phyloP scores from a whole-genome alignment of 768 basidiomycete genomes.

The Phanerochaete sordida region DNA sequence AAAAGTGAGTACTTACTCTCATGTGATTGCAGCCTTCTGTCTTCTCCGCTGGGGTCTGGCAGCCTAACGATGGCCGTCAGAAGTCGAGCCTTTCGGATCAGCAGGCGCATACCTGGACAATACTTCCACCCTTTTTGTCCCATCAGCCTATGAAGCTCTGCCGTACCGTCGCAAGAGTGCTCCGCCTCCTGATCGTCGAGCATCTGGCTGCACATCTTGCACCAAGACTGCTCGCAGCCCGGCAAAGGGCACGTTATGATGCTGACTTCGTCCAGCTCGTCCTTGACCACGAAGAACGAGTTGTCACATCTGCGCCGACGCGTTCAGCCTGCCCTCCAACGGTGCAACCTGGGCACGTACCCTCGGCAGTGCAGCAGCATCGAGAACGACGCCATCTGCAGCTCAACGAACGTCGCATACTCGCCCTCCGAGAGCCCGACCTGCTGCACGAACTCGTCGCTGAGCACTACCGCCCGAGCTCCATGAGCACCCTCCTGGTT shows the following conservation, averaged over 20 bases:
- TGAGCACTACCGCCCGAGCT: constrained; percentile 34
- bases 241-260: constrained; percentile 48
- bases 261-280: constrained; percentile 36
- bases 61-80: constrained; percentile 29
- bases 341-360: constrained; percentile 26
- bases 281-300: constrained; percentile 46
- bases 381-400: constrained; percentile 37
- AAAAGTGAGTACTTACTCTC: constrained; percentile 34
- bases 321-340: background rate
- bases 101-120: constrained; percentile 46
- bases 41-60: constrained; percentile 48
- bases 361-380: constrained; percentile 46
- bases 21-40: constrained; percentile 55
- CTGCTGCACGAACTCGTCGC: constrained; percentile 35
- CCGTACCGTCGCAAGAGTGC: constrained; percentile 58
- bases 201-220: constrained; percentile 52
- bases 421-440: constrained; percentile 44
- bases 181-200: constrained; percentile 32
- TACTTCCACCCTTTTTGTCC: constrained; percentile 53
- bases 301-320: constrained; percentile 40
- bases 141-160: constrained; percentile 53
- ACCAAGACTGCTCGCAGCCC: constrained; percentile 53
- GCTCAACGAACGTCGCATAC: constrained; percentile 37
- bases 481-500: background rate
- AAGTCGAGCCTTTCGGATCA: too few relatives aligned